Evolutionary conservation across 202 grass and related monocot genomes (phyloP).

Genomic region (Zizania palustris): DNA sequence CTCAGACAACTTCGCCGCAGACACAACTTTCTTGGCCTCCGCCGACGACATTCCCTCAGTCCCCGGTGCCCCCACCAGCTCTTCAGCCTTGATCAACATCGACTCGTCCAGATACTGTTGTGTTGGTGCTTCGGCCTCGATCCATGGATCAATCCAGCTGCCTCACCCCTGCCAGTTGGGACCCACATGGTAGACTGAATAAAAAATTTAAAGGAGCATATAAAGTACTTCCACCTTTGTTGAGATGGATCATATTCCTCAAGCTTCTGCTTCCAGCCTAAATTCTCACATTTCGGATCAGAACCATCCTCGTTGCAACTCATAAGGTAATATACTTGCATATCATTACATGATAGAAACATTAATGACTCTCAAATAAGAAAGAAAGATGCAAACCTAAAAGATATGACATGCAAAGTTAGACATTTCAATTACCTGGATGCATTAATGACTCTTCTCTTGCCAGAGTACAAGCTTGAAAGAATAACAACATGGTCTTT

Average conservation of each 20-base stretch:
- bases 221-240: slow-evolving; percentile 62
- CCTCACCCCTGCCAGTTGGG: slow-evolving; percentile 31
- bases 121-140: slow-evolving; percentile 68
- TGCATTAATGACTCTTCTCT: slow-evolving; percentile 74
- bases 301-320: slow-evolving; percentile 70
- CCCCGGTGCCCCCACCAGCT: slow-evolving; percentile 53
- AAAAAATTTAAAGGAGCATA: too few relatives aligned
- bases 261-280: slow-evolving; percentile 86
- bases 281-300: slow-evolving; percentile 67
- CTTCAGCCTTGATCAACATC: slow-evolving; percentile 59
- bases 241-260: slow-evolving; percentile 75
- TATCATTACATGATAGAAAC: slow-evolving; percentile 58
- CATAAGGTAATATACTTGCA: slow-evolving; percentile 84
- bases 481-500: slow-evolving; percentile 81
- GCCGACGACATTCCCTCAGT: slow-evolving; percentile 58
- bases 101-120: slow-evolving; percentile 82
- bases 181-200: too few relatives aligned
- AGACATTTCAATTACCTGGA: slow-evolving; percentile 64
- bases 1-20: slow-evolving; percentile 76
- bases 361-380: neutral
- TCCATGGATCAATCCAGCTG: slow-evolving; percentile 7
- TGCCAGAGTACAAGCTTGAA: slow-evolving; percentile 93
- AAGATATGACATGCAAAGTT: neutral
- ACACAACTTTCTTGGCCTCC: slow-evolving; percentile 82
- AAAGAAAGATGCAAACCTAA: slow-evolving; percentile 6